Percentiles rank a stretch among this genome's conserved stretches.
phyloP scores from a whole-genome alignment of 768 basidiomycete genomes.

The Suillus decipiens region DNA sequence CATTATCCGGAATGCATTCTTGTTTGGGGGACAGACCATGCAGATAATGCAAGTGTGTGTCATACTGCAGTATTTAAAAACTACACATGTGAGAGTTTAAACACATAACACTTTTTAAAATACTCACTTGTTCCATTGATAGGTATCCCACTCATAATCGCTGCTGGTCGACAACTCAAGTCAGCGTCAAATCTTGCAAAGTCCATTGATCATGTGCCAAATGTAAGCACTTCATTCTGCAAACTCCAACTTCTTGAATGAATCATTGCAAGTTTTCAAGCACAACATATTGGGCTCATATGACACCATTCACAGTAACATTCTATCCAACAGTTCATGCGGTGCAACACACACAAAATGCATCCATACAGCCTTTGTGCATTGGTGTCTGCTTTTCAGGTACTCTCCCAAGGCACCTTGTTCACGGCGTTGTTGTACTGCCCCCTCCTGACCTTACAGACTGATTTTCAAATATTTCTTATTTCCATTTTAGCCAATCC shows the following conservation, averaged over 20 bases:
- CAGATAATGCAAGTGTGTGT: neutral
- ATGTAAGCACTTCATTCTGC: neutral
- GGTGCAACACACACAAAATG: neutral
- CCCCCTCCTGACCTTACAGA: neutral
- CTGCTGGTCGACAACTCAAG: neutral
- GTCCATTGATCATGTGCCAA: neutral
- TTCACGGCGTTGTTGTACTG: neutral
- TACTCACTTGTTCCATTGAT: neutral
- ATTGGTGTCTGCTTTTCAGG: constrained; percentile 5
- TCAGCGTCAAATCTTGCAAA: neutral
- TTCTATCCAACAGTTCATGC: neutral
- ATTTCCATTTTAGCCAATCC: constrained; percentile 9
- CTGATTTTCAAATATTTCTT: neutral
- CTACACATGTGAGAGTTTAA: neutral
- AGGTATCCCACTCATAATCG: neutral
- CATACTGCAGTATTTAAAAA: neutral
- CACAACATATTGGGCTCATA: neutral
- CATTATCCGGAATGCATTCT: constrained; percentile 1
- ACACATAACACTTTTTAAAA: neutral
- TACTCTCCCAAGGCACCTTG: constrained; percentile 7
- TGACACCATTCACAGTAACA: neutral
- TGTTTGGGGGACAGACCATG: neutral
- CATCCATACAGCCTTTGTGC: constrained; percentile 8
- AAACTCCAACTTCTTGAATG: neutral
- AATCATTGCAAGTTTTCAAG: neutral